phyloP scores from a whole-genome alignment of 2,329 filamentous ascomycete genomes.

The Pseudogymnoascus sp. region DNA sequence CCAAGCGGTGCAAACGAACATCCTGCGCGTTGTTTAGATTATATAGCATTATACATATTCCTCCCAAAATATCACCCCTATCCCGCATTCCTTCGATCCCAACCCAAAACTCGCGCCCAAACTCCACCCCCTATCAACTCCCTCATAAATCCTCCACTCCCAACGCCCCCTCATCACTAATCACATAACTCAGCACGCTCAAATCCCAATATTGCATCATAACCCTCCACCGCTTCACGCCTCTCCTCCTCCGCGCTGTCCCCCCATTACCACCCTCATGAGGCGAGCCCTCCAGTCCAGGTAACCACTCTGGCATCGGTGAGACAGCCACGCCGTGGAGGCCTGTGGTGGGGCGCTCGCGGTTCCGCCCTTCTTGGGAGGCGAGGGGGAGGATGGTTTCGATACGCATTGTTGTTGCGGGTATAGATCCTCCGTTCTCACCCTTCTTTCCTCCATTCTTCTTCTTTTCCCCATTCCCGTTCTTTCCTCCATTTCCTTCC shows the following conservation, averaged over 20 bases:
- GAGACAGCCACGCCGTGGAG: constrained; percentile 61
- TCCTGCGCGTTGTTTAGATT: background rate
- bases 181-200: constrained; percentile 60
- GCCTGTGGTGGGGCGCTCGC: constrained; percentile 36
- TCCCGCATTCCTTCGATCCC: background rate
- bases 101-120: background rate
- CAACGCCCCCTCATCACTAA: constrained; percentile 29
- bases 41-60: background rate
- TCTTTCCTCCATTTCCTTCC: constrained; percentile 9
- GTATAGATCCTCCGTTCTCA: background rate
- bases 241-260: constrained; percentile 11
- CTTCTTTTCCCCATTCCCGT: background rate
- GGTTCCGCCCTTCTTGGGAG: background rate
- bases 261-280: constrained; percentile 17
- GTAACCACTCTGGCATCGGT: constrained; percentile 45
- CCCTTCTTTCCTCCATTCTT: background rate
- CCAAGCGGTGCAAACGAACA: background rate
- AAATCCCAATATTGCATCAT: constrained; percentile 66
- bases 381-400: constrained; percentile 43
- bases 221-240: constrained; percentile 50
- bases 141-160: background rate
- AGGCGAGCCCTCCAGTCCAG: constrained; percentile 4
- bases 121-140: background rate
- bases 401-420: constrained; percentile 35
- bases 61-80: background rate